Percentiles rank a stretch among this genome's conserved stretches.
Conservation (phyloP, 2,329 filamentous ascomycete species). For the Talaromyces marneffei region DNA sequence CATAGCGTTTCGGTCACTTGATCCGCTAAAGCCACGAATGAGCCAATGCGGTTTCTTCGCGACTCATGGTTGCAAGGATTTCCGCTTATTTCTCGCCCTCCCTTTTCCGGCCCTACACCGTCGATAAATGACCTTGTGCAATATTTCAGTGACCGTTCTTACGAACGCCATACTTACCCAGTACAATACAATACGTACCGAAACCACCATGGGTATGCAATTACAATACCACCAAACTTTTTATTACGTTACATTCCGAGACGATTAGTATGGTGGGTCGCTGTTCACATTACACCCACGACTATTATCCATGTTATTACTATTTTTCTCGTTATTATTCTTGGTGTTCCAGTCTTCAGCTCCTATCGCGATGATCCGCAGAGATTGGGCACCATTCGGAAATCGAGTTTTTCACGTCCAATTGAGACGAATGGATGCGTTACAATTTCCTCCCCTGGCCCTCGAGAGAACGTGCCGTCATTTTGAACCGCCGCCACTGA, state of each 20-base stretch:
- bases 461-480: neutral
- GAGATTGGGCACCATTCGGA: conserved; percentile 8
- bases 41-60: conserved; percentile 15
- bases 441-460: neutral
- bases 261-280: conserved; percentile 11
- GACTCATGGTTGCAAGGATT: conserved; percentile 4
- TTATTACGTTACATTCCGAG: conserved; percentile 14
- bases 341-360: neutral
- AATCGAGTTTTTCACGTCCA: neutral
- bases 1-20: conserved; percentile 58
- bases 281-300: neutral
- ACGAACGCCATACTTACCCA: conserved; percentile 3
- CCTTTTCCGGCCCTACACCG: neutral
- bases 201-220: conserved; percentile 2
- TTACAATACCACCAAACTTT: conserved; percentile 9
- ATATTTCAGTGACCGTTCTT: conserved; percentile 12
- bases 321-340: neutral
- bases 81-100: neutral
- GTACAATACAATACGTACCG: conserved; percentile 6
- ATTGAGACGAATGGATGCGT: neutral
- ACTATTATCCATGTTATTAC: neutral
- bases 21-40: conserved; percentile 38
- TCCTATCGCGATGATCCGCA: conserved; percentile 7
- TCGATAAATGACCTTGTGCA: neutral
- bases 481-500: neutral